Conservation (phyloP, 2,329 filamentous ascomycete species). For the Pezicula neosporulosa region DNA sequence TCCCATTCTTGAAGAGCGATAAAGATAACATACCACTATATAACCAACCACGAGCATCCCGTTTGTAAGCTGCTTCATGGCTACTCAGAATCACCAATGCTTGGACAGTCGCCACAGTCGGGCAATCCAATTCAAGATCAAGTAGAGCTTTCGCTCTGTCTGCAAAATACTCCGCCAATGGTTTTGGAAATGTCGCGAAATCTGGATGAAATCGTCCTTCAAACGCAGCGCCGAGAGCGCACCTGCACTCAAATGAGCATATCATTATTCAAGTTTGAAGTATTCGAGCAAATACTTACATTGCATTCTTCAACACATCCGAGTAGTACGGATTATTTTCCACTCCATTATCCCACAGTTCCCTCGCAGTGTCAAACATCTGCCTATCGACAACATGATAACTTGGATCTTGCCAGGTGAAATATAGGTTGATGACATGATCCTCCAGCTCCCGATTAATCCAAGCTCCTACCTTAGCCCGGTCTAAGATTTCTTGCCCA, state of each 20-base stretch:
- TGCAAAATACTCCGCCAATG: slow-evolving; percentile 33
- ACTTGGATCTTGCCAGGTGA: slow-evolving; percentile 8
- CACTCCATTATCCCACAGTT: neutral
- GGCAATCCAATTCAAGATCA: slow-evolving; percentile 43
- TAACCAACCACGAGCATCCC: slow-evolving; percentile 41
- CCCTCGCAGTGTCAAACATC: slow-evolving; percentile 5
- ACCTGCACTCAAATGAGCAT: slow-evolving; percentile 14
- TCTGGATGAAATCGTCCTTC: slow-evolving; percentile 32
- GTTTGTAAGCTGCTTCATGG: slow-evolving; percentile 39
- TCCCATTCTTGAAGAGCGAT: too few relatives aligned
- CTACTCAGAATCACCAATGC: slow-evolving; percentile 40
- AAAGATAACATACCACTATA: too few relatives aligned
- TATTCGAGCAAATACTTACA: slow-evolving; percentile 3
- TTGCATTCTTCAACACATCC: slow-evolving; percentile 6
- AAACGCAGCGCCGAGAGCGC: slow-evolving; percentile 30
- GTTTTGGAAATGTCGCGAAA: slow-evolving; percentile 20
- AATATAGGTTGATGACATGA: slow-evolving; percentile 7
- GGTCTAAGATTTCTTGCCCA: slow-evolving; percentile 5
- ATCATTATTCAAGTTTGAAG: neutral
- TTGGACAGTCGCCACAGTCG: slow-evolving; percentile 44
- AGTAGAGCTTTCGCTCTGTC: slow-evolving; percentile 40
- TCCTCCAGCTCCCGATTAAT: slow-evolving; percentile 3
- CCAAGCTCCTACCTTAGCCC: slow-evolving; percentile 2
- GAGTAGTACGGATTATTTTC: slow-evolving; percentile 5
- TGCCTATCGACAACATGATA: slow-evolving; percentile 9